Evolutionary conservation across 768 basidiomycete genomes (phyloP), one percentile per base, ranked within the genome.

Genomic region (Daedaleopsis sinensis): DNA sequence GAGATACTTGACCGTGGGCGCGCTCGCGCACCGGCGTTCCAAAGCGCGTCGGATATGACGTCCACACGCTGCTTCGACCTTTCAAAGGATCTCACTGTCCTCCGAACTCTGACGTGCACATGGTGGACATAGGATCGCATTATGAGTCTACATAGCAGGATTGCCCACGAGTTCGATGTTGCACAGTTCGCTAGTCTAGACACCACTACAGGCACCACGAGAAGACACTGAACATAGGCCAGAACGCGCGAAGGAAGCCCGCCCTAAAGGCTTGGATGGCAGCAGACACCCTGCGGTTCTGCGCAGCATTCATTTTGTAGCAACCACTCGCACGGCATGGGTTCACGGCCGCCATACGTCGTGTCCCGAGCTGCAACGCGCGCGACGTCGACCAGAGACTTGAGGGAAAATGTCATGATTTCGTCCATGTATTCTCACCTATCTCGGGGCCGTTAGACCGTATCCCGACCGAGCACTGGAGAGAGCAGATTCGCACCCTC

Each of bases 1-100:
- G 55, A 59, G 58, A 57, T 52, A 32, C 55, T 42, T 42, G 55
- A 54, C 39, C 48, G 54, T 47, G 27, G 51, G 52, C 62, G 57
- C 57, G 55, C 54, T 27, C 39, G 58, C 62, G 13, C 32, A 24
- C 49, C 54, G 57, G 62, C 57, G 39, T 55, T 37, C 57, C 19
- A 51, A 43, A 16, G 44, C 49, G 63, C 43, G 36, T n/a, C 46
- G 36, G 56, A 10, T 53, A 49, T 53, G 61, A 50, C 61, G 57
- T 58, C 56, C 52, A 42, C 39, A 42, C 39, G 39, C 11, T 42
- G 10, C 18, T n/a, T n/a, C n/a, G 5, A 12, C 13, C 39, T 42
- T 42, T 4, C 39, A 5, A 12, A 42, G 27, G 27, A 13, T 42
- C 39, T 13, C 3, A 42, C 39, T 18, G 39, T 10, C 3, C 11